A percentile compares a stretch with the other conserved stretches of the same genome.
Conservation (phyloP, 176 grass and related monocot species). For the Thalia dealbata region DNA sequence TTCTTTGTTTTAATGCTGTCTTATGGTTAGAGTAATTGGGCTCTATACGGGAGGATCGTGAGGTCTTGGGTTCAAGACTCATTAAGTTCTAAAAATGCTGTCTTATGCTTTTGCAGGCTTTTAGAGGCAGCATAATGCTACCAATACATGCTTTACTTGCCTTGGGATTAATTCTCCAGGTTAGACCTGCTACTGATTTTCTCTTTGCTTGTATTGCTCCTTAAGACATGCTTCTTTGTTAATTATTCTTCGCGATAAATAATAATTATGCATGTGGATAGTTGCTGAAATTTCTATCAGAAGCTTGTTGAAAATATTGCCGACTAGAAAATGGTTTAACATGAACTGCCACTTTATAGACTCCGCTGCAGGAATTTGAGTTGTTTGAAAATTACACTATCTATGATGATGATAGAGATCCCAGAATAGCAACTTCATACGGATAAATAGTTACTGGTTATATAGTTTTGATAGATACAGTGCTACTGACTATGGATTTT, state of each 20-base stretch:
- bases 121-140: conserved; percentile 69
- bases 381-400: not conserved
- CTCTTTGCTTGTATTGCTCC: not conserved
- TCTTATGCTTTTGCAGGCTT: conserved; percentile 45
- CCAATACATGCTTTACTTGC: conserved; percentile 64
- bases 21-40: no score
- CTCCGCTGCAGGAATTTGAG: not conserved
- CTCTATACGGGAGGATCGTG: no score
- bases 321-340: not conserved
- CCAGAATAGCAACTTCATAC: not conserved
- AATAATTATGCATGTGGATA: not conserved
- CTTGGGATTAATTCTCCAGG: conserved; percentile 76
- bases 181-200: conserved; percentile 15
- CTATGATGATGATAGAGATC: not conserved
- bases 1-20: conserved; percentile 16
- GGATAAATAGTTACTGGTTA: no score
- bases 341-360: not conserved
- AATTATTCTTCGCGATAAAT: not conserved
- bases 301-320: not conserved
- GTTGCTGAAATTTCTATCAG: not conserved
- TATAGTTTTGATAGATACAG: no score
- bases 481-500: no score
- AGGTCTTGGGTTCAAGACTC: no score
- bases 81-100: no score
- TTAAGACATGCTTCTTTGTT: not conserved